Evolutionary conservation across 306 rosid genomes (phyloP), one percentile per base, ranked within the genome.

Genomic region (Senna tora): DNA sequence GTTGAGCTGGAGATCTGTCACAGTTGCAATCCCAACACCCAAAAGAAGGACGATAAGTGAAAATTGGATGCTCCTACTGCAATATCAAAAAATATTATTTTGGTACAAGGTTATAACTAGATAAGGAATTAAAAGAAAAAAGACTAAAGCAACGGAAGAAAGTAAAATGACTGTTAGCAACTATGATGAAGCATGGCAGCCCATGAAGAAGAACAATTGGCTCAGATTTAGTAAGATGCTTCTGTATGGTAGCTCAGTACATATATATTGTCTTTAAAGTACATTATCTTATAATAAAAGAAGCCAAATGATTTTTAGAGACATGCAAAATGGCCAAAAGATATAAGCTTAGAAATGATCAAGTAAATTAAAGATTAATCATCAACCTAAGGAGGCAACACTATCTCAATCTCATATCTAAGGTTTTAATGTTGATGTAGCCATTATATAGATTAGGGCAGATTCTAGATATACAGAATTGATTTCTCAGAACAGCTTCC

Each of bases 21-120:
- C 84, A 52, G 98, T 93, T 50, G 97, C 98, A 80, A 93, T 87
- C 77, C 98, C 98, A 59, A 93, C 98, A 69, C 98, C 98, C 41
- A 93, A 12, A 73, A 93, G 97, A 76, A 93, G 97, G 82, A 85
- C 63, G 67, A 57, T 21, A 67, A 93, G 94, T 41, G 97, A 75
- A 72, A 90, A 59, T 84, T 93, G 97, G 81, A 93, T 93, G 38
- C 84, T 87, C 80, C 80, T 86, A 84, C 98, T 93, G 94, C 88
- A 61, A 71, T 74, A 30, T 57, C 20, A 57, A 34, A 15, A 30
- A 16, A 5, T 14, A 56, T 25, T 1, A 16, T 13, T 43, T 25
- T 28, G 38, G 19, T 25, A 28, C 17, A 14, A 9, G 28, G 33
- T 14, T 6, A 7, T 25, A 28, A 56, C 62, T 5, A 5, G 62